Evolutionary conservation across 352 stramenopile genomes (phyloP).

Genomic region (Globisporangium cystogenes): DNA sequence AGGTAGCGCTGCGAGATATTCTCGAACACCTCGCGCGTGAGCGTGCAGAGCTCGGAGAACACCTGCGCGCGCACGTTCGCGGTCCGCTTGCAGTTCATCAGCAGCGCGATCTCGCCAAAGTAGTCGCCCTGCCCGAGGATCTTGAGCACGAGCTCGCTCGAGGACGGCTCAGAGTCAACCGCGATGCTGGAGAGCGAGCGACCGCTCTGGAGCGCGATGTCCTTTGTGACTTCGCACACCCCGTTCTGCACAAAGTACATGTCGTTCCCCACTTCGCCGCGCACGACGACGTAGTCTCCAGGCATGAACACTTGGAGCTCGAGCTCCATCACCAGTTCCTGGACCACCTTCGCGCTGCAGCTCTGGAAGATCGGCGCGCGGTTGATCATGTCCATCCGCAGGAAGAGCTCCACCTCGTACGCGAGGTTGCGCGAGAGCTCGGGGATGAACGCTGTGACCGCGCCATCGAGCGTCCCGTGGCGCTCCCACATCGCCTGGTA

Average conservation of each 20-base stretch:
- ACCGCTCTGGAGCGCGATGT: constrained; percentile 17
- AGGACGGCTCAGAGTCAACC: not conserved
- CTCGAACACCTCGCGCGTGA: constrained; percentile 74
- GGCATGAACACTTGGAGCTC: constrained; percentile 84
- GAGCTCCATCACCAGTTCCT: constrained; percentile 80
- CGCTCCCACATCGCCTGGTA: constrained; percentile 86
- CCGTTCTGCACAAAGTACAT: constrained; percentile 88
- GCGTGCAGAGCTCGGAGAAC: constrained; percentile 72
- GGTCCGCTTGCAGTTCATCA: constrained; percentile 84
- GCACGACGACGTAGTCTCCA: constrained; percentile 78
- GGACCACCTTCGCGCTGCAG: constrained; percentile 77
- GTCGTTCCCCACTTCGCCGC: constrained; percentile 77
- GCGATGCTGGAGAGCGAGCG: constrained; percentile 3
- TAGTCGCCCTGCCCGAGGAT: constrained; percentile 68
- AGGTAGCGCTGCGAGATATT: constrained; percentile 69
- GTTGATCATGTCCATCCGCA: constrained; percentile 87
- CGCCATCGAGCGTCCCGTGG: constrained; percentile 72
- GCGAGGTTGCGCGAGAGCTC: constrained; percentile 77
- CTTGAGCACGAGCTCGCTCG: constrained; percentile 66
- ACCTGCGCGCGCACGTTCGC: constrained; percentile 66
- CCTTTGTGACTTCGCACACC: constrained; percentile 76
- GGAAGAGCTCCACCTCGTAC: constrained; percentile 79
- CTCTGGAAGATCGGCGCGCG: constrained; percentile 77
- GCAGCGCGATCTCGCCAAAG: constrained; percentile 74
- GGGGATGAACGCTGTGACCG: constrained; percentile 68